These are phyloP conservation scores for Thielaviopsis ethacetica DNA, from an alignment of 2,329 filamentous ascomycete genomes.

Conservation along the genomic window DNA sequence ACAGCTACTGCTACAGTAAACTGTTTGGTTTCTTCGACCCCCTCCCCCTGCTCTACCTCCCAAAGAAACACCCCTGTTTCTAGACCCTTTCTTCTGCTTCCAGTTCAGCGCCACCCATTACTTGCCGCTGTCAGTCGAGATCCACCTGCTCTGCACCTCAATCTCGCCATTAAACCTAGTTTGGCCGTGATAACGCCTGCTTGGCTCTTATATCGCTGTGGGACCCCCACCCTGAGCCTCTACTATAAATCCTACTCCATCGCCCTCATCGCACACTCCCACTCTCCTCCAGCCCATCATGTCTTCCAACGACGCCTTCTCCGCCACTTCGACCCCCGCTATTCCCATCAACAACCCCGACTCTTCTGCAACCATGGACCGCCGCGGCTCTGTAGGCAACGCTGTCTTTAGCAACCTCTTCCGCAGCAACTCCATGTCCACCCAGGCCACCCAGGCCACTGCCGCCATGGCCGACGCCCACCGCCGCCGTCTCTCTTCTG, in stretches of 20 bases:
- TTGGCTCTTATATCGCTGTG: too few relatives aligned
- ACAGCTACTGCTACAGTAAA: too few relatives aligned
- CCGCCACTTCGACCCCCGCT: neutral
- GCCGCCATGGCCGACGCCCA: conserved; percentile 35
- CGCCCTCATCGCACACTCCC: neutral
- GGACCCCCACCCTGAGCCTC: neutral
- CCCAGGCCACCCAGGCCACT: conserved; percentile 20
- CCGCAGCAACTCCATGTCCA: conserved; percentile 35
- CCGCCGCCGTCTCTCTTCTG: conserved; percentile 40
- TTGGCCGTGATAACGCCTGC: too few relatives aligned
- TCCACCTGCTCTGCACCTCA: too few relatives aligned
- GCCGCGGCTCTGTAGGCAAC: conserved; percentile 40
- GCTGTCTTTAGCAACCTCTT: conserved; percentile 43
- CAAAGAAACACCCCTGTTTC: too few relatives aligned
- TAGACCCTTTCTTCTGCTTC: too few relatives aligned
- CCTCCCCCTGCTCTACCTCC: too few relatives aligned
- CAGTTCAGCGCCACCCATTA: too few relatives aligned
- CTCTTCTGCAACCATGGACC: conserved; percentile 22
- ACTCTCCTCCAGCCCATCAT: neutral
- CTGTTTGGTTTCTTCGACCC: too few relatives aligned
- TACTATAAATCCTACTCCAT: neutral
- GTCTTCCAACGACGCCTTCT: conserved; percentile 4
- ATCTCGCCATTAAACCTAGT: too few relatives aligned
- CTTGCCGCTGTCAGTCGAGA: too few relatives aligned
- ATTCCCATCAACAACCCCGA: conserved; percentile 18